A percentile compares a stretch with the other conserved stretches of the same genome.
These are phyloP conservation scores for Hyparrhenia diplandra DNA, from an alignment of 176 grass and related monocot species.

Conservation along the genomic window DNA sequence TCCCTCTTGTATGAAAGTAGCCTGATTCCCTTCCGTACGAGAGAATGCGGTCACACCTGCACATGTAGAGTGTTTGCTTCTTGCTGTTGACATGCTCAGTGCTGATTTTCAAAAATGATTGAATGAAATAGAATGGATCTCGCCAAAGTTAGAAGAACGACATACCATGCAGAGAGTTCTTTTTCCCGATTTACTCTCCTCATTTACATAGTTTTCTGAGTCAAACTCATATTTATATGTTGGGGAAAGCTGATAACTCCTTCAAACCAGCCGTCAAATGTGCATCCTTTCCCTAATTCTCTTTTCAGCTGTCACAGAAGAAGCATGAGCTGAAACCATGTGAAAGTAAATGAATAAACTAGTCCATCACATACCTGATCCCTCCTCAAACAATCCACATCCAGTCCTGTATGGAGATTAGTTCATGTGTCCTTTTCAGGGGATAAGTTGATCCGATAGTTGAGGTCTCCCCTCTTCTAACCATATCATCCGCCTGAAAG, in stretches of 20 bases:
- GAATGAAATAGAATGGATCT: conserved; percentile 11
- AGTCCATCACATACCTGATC: conserved; percentile 63
- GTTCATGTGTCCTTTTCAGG: conserved; percentile 75
- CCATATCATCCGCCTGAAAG: conserved; percentile 94
- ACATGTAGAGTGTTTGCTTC: background rate
- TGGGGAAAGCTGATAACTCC: conserved; percentile 67
- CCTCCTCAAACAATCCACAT: conserved; percentile 47
- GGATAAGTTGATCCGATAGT: conserved; percentile 80
- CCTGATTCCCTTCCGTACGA: conserved; percentile 72
- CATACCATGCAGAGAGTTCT: conserved; percentile 96
- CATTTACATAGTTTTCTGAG: conserved; percentile 58
- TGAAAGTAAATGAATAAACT: background rate
- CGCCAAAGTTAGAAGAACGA: background rate
- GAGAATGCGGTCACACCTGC: conserved; percentile 87
- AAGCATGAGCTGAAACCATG: conserved; percentile 26
- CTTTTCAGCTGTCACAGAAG: conserved; percentile 55
- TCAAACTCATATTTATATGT: conserved; percentile 92
- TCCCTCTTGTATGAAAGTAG: conserved; percentile 62
- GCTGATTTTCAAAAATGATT: background rate
- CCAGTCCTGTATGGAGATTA: conserved; percentile 66
- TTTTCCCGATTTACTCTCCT: conserved; percentile 46
- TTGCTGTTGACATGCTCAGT: background rate
- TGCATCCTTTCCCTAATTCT: conserved; percentile 61
- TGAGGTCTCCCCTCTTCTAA: conserved; percentile 94
- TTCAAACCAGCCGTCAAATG: conserved; percentile 87